These are phyloP conservation scores for Termitomyces sp. DNA, from an alignment of 768 basidiomycete genomes.

Conservation along the genomic window DNA sequence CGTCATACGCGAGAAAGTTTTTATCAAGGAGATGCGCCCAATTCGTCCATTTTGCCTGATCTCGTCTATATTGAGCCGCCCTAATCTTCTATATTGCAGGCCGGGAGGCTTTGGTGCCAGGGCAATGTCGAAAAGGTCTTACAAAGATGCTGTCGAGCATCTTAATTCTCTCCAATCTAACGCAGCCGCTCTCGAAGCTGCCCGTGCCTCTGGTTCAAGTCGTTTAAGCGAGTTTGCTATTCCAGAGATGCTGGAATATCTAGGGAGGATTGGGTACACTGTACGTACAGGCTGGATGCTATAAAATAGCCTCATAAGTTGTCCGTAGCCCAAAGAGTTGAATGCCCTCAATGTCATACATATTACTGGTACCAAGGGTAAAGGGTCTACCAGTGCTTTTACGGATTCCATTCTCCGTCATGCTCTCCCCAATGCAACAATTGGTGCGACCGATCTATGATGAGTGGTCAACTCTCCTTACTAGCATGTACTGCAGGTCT, in stretches of 20 bases:
- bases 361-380: conserved; percentile 97
- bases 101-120: conserved; percentile 2
- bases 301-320: conserved; percentile 8
- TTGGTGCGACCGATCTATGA: conserved; percentile 48
- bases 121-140: conserved; percentile 59
- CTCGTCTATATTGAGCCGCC: conserved; percentile 10
- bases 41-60: conserved; percentile 7
- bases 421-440: conserved; percentile 68
- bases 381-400: conserved; percentile 96
- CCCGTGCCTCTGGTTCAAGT: conserved; percentile 62
- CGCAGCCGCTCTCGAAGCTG: conserved; percentile 84
- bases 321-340: conserved; percentile 65
- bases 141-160: conserved; percentile 65
- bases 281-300: conserved; percentile 37
- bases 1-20: conserved; percentile 3
- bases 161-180: conserved; percentile 88
- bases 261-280: conserved; percentile 78
- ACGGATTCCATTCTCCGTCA: conserved; percentile 80
- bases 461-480: background rate
- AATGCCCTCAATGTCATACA: conserved; percentile 91
- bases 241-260: conserved; percentile 87
- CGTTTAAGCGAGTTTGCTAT: conserved; percentile 59
- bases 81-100: conserved; percentile 2
- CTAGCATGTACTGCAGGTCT: conserved; percentile 47
- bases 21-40: conserved; percentile 5